Base-by-base conservation (phyloP, 768 basidiomycete species). In the Plicaturopsis crispa region DNA sequence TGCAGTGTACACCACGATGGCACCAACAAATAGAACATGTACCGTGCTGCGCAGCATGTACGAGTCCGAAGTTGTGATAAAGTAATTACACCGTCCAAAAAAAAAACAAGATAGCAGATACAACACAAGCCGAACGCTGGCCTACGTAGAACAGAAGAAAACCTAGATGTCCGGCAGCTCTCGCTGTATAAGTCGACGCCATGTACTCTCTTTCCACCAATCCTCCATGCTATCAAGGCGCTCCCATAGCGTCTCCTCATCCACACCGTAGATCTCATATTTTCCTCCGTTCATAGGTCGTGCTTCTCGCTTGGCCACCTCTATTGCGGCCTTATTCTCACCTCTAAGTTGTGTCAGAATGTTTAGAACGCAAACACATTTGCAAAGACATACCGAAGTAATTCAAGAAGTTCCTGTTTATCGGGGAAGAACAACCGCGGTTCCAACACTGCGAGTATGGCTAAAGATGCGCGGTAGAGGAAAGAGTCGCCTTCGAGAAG, bases 131-230 rank as follows among this genome's bases (percentile, higher is more conserved):
- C n/a, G n/a, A n/a, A n/a, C n/a, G n/a, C n/a, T n/a, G n/a, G n/a
- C n/a, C n/a, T n/a, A n/a, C n/a, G n/a, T n/a, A n/a, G n/a, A n/a
- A n/a, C n/a, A n/a, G n/a, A n/a, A n/a, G n/a, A n/a, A n/a, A n/a
- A n/a, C n/a, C n/a, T n/a, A 66, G 48, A 74, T 36, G 60, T 92
- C 90, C n/a, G 89, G 89, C 39, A 92, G 59, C 58, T 93, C 89
- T 54, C 90, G 69, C 46, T 81, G 78, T 50, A 88, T 75, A 39
- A 93, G 61, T 42, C 90, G 66, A 26, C 68, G 77, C 88, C 89
- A 94, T 35, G 89, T 93, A 44, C 78, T 85, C 51, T 91, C 87
- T 53, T 78, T 88, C 90, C 91, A 93, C 88, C 86, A 89, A 28
- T 89, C 87, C 14, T 84, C 78, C 81, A 90, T 84, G 36, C 69